Evolutionary conservation across 2,329 filamentous ascomycete species (phyloP).

Genomic region (Neopestalotiopsis sp.): DNA sequence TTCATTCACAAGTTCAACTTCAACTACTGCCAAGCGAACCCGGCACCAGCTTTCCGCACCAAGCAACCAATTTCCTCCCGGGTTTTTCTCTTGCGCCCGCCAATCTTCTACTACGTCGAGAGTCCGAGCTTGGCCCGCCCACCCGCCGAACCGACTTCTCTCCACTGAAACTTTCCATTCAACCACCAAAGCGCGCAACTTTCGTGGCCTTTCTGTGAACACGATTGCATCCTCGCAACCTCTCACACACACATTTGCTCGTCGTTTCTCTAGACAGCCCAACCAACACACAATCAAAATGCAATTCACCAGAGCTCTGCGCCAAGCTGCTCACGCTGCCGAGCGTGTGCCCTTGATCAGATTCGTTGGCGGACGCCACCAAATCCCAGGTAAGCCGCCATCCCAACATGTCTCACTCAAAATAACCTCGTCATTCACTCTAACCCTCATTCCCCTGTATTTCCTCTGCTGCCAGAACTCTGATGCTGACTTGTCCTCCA

Average conservation of each 20-base stretch:
- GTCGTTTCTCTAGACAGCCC: slow-evolving; percentile 19
- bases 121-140: background rate
- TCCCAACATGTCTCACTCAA: slow-evolving; percentile 13
- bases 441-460: slow-evolving; percentile 1
- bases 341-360: slow-evolving; percentile 67
- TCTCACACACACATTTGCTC: slow-evolving; percentile 5
- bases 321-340: slow-evolving; percentile 63
- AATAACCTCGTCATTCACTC: background rate
- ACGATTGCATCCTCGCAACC: slow-evolving; percentile 5
- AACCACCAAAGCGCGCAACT: slow-evolving; percentile 8
- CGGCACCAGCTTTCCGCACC: slow-evolving; percentile 1
- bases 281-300: slow-evolving; percentile 43
- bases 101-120: background rate
- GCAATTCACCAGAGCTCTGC: slow-evolving; percentile 62
- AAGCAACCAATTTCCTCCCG: slow-evolving; percentile 2
- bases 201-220: background rate
- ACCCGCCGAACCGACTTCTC: slow-evolving; percentile 1
- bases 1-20: background rate
- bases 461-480: background rate
- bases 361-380: slow-evolving; percentile 59
- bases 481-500: slow-evolving; percentile 39
- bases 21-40: background rate
- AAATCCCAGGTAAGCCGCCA: slow-evolving; percentile 58
- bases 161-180: background rate
- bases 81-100: background rate